These are phyloP conservation scores for Dissophora globulifera DNA, from an alignment of 192 early-diverging fungal genomes.

Conservation along the genomic window DNA sequence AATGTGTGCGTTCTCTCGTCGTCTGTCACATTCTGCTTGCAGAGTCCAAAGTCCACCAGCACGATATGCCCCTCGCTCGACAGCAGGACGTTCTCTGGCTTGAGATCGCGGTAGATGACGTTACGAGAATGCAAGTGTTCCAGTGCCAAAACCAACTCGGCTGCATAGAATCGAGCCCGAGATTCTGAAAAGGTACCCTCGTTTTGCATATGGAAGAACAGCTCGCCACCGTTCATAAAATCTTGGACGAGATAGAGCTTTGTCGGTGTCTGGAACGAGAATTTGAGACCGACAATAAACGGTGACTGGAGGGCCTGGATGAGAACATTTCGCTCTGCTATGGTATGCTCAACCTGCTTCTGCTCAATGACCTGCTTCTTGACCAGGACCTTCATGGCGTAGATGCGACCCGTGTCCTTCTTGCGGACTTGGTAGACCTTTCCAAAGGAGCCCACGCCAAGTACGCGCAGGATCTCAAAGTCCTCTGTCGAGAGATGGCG, in stretches of 20 bases:
- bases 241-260: conserved; percentile 84
- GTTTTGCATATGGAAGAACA: conserved; percentile 80
- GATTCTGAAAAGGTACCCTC: conserved; percentile 71
- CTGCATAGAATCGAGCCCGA: conserved; percentile 73
- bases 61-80: conserved; percentile 77
- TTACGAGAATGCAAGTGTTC: conserved; percentile 74
- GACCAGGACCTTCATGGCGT: conserved; percentile 85
- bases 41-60: conserved; percentile 82
- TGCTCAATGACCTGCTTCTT: conserved; percentile 80
- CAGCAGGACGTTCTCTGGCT: conserved; percentile 76
- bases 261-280: conserved; percentile 79
- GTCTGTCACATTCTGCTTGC: conserved; percentile 69
- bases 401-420: conserved; percentile 81
- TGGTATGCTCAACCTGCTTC: conserved; percentile 78
- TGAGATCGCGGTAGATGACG: conserved; percentile 79
- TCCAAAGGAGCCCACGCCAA: conserved; percentile 84
- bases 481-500: conserved; percentile 55
- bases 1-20: conserved; percentile 79
- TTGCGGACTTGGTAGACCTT: conserved; percentile 85
- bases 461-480: conserved; percentile 78
- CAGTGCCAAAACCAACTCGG: conserved; percentile 74
- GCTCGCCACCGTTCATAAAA: conserved; percentile 84
- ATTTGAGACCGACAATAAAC: conserved; percentile 82
- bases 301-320: conserved; percentile 71
- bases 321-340: conserved; percentile 81